Conservation (phyloP, 176 grass and related monocot genomes). For the Triticum dicoccoides region DNA sequence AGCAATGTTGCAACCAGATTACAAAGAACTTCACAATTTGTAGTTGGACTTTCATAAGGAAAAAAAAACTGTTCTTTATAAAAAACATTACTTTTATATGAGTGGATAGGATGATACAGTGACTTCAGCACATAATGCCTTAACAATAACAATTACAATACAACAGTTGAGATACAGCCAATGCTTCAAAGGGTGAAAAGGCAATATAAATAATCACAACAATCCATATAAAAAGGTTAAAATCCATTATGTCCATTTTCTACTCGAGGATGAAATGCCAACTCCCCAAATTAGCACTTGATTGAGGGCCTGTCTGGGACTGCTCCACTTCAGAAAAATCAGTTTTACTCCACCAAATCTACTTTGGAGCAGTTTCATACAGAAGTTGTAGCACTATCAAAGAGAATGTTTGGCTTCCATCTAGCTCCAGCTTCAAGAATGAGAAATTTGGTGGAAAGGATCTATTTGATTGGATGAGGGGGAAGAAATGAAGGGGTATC, state of each 20-base stretch:
- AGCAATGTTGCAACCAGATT: not conserved
- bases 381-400: too few relatives aligned
- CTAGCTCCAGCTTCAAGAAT: too few relatives aligned
- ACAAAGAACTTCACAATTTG: not conserved
- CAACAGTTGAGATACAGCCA: not conserved
- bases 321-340: too few relatives aligned
- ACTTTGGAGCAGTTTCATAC: too few relatives aligned
- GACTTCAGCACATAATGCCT: not conserved
- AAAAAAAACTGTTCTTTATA: not conserved
- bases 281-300: not conserved
- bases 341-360: too few relatives aligned
- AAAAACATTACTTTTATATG: not conserved
- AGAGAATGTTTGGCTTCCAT: too few relatives aligned
- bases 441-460: too few relatives aligned
- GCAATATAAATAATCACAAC: not conserved
- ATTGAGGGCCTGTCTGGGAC: not conserved
- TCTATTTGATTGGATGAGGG: too few relatives aligned
- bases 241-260: not conserved
- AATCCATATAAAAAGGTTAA: not conserved
- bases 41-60: not conserved
- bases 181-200: not conserved
- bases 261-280: not conserved
- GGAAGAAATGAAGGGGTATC: too few relatives aligned
- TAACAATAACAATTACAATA: not conserved
- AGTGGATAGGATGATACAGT: not conserved